Percentiles rank a stretch among this genome's conserved stretches.
These are phyloP conservation scores for Allomyces arbusculus DNA, from an alignment of 192 early-diverging fungal genomes.

Conservation along the genomic window DNA sequence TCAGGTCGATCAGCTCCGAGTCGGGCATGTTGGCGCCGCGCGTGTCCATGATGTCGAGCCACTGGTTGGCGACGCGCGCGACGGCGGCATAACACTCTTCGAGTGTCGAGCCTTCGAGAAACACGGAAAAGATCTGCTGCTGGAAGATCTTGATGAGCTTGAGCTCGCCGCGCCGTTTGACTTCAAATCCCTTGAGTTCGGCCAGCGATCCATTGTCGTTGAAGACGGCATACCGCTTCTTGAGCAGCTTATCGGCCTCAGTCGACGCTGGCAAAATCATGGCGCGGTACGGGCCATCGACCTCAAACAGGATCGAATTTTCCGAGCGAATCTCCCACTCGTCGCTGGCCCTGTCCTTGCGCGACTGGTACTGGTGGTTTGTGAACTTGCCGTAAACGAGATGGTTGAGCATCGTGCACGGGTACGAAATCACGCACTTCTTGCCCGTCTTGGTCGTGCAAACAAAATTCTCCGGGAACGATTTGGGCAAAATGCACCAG, in stretches of 20 bases:
- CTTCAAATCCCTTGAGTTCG: slow-evolving; percentile 96
- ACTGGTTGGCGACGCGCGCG: slow-evolving; percentile 73
- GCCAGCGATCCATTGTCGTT: slow-evolving; percentile 82
- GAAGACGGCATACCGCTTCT: slow-evolving; percentile 97
- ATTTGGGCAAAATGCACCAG: slow-evolving; percentile 85
- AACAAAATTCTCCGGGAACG: slow-evolving; percentile 80
- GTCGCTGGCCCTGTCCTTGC: slow-evolving; percentile 7
- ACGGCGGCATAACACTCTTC: slow-evolving; percentile 77
- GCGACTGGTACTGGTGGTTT: slow-evolving; percentile 83
- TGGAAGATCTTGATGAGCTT: slow-evolving; percentile 98
- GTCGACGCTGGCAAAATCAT: slow-evolving; percentile 94
- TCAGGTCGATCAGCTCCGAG: slow-evolving; percentile 77
- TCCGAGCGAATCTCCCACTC: slow-evolving; percentile 35
- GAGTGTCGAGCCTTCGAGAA: slow-evolving; percentile 65
- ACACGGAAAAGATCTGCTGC: slow-evolving; percentile 77
- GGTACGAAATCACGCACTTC: slow-evolving; percentile 71
- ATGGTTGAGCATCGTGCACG: slow-evolving; percentile 96
- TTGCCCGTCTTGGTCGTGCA: slow-evolving; percentile 65
- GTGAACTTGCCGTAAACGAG: slow-evolving; percentile 88
- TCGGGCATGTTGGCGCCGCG: slow-evolving; percentile 63
- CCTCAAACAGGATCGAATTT: slow-evolving; percentile 97
- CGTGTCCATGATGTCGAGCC: slow-evolving; percentile 83
- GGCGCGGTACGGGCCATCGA: slow-evolving; percentile 92
- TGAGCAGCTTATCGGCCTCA: slow-evolving; percentile 86
- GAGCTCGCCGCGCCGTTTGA: slow-evolving; percentile 94